Evolutionary conservation across 345 rosid species (phyloP).

Genomic region (Garcia nutans): DNA sequence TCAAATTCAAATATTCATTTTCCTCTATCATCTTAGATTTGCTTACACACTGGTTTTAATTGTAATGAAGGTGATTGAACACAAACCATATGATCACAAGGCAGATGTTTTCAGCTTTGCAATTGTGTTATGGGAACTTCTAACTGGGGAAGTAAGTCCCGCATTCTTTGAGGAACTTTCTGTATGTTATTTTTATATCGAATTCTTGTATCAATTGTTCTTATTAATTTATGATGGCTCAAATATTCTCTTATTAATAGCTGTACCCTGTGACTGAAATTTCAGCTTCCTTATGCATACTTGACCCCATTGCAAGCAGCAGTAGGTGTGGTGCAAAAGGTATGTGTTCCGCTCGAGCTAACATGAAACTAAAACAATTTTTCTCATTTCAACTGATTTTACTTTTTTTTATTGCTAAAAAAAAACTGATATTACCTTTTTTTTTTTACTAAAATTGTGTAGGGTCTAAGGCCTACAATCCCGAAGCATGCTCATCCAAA

Average conservation of each 20-base stretch:
- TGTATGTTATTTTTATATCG: neutral
- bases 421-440: neutral
- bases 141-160: slow-evolving; percentile 79
- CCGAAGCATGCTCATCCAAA: slow-evolving; percentile 75
- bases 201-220: neutral
- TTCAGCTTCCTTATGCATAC: slow-evolving; percentile 73
- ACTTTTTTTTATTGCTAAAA: slow-evolving; percentile 13
- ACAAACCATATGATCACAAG: slow-evolving; percentile 83
- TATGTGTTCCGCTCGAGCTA: slow-evolving; percentile 14
- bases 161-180: neutral
- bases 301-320: slow-evolving; percentile 92
- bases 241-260: slow-evolving; percentile 7
- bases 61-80: slow-evolving; percentile 83
- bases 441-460: slow-evolving; percentile 10
- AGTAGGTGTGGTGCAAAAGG: slow-evolving; percentile 92
- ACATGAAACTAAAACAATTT: slow-evolving; percentile 1
- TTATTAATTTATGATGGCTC: slow-evolving; percentile 7
- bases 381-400: neutral
- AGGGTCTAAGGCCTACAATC: slow-evolving; percentile 78
- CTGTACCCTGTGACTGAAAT: slow-evolving; percentile 12
- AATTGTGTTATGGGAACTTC: slow-evolving; percentile 86
- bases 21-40: neutral
- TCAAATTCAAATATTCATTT: neutral
- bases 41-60: slow-evolving; percentile 10
- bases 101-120: slow-evolving; percentile 95